These are phyloP conservation scores for Austroboletus eburneus DNA, from an alignment of 768 basidiomycete genomes.

Conservation along the genomic window DNA sequence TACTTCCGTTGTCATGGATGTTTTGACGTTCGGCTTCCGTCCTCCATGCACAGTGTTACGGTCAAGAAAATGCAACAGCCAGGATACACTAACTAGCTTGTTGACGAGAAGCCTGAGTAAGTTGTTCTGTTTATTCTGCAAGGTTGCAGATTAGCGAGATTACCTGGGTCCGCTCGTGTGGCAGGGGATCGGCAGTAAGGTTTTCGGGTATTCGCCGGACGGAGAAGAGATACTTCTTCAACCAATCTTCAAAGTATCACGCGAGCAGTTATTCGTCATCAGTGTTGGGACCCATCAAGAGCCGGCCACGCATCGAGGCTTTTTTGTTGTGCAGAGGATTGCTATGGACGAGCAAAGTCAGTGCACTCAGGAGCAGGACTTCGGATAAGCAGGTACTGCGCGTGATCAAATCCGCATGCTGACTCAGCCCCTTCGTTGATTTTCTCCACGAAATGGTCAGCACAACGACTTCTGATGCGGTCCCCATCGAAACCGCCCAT, in stretches of 20 bases:
- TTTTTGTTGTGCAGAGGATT: no score
- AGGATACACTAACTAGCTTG: constrained; percentile 64
- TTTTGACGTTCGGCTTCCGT: no score
- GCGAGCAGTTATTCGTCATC: constrained; percentile 71
- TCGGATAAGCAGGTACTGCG: no score
- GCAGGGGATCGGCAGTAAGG: constrained; percentile 78
- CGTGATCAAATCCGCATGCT: no score
- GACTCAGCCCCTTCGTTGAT: no score
- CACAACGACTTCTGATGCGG: constrained; percentile 58
- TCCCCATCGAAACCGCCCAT: constrained; percentile 91
- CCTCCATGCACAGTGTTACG: constrained; percentile 59
- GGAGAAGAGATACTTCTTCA: constrained; percentile 96
- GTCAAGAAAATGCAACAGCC: background rate
- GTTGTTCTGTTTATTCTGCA: constrained; percentile 92
- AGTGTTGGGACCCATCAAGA: constrained; percentile 54
- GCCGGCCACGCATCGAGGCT: constrained; percentile 92
- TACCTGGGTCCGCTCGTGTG: constrained; percentile 84
- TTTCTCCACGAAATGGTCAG: constrained; percentile 16
- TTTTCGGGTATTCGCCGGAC: constrained; percentile 86
- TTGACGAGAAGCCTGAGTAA: constrained; percentile 87
- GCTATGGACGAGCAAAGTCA: no score
- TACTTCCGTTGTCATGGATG: no score
- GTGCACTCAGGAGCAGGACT: no score
- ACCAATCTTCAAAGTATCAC: constrained; percentile 96
- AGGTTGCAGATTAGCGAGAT: constrained; percentile 75